Evolutionary conservation across 345 rosid species (phyloP).

Genomic region (Diplotaxis tenuifolia): DNA sequence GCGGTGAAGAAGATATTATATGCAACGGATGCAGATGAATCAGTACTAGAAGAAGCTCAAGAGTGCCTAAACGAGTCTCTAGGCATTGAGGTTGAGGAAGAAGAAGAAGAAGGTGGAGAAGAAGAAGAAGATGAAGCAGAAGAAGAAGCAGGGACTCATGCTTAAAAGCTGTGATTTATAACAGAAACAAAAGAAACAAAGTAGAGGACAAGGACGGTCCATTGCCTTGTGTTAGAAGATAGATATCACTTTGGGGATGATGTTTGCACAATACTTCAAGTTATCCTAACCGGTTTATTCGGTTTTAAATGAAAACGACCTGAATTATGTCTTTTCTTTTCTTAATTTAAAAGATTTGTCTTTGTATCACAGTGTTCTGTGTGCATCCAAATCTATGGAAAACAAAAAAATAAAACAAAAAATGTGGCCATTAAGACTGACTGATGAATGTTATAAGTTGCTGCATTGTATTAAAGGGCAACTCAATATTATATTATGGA

Average conservation of each 20-base stretch:
- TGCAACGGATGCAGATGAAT: slow-evolving; percentile 76
- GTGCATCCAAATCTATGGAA: background rate
- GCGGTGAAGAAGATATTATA: slow-evolving; percentile 88
- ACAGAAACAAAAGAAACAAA: background rate
- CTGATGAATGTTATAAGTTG: background rate
- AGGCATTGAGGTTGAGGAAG: slow-evolving; percentile 40
- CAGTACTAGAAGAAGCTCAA: slow-evolving; percentile 82
- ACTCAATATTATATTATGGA: no score
- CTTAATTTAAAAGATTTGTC: background rate
- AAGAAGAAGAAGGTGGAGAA: slow-evolving; percentile 5
- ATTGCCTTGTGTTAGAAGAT: slow-evolving; percentile 33
- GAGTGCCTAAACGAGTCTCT: slow-evolving; percentile 49
- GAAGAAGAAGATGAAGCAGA: background rate
- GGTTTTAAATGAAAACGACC: slow-evolving; percentile 9
- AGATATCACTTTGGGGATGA: slow-evolving; percentile 14
- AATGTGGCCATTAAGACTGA: background rate
- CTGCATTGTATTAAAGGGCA: no score
- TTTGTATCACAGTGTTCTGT: background rate
- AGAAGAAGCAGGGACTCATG: slow-evolving; percentile 10
- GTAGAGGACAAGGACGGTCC: slow-evolving; percentile 13
- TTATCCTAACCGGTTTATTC: slow-evolving; percentile 23
- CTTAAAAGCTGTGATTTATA: slow-evolving; percentile 16
- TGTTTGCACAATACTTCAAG: slow-evolving; percentile 4
- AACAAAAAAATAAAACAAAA: background rate
- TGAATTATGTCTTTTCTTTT: background rate